Base-by-base conservation (phyloP, 257 asterid genomes). In the Gardenia jasminoides region DNA sequence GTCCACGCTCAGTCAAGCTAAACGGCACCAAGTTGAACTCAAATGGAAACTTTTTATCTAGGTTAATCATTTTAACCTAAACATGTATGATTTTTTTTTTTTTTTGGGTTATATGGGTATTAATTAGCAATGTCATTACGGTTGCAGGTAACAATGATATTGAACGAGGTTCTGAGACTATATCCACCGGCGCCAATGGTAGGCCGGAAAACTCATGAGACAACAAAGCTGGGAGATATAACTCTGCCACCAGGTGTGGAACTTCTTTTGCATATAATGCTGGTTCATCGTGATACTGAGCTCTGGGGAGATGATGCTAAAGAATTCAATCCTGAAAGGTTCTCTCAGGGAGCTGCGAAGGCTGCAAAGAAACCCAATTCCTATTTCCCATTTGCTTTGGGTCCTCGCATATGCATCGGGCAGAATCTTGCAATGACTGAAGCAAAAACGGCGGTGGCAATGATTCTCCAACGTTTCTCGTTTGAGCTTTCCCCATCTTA, bases 281-380 rank as follows among this genome's bases (percentile, higher is more conserved):
- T 86, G 20, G 65, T 85, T 76, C 92, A 88, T 56, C 85, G 52
- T 26, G 90, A 83, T 65, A 43, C 59, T 7, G 20, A 80, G 1
- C 28, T 88, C 0, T 88, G 92, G 92, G 90, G 89, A 0, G 81
- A 80, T 10, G 89, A 88, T 74, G 87, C 77, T 3, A 71, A 79
- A 20, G 87, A 85, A 33, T 88, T 88, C 80, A 88, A 85, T 2
- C 92, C 90, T 10, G 84, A 86, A 8, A 83, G 90, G 70, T 88
- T 88, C 52, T 47, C 80, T 33, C 48, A 78, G 31, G 92, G 92
- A 70, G 12, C 82, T 10, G 84, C 90, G 17, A 82, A 76, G 28
- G 90, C 88, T 0, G 84, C 90, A 0, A 80, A 82, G 15, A 84
- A 83, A 28, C 78, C 59, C 17, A 78, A 81, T 11, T 82, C 82